Conservation (phyloP, 805 yeast genomes). For the Kazachstania taianensis region DNA sequence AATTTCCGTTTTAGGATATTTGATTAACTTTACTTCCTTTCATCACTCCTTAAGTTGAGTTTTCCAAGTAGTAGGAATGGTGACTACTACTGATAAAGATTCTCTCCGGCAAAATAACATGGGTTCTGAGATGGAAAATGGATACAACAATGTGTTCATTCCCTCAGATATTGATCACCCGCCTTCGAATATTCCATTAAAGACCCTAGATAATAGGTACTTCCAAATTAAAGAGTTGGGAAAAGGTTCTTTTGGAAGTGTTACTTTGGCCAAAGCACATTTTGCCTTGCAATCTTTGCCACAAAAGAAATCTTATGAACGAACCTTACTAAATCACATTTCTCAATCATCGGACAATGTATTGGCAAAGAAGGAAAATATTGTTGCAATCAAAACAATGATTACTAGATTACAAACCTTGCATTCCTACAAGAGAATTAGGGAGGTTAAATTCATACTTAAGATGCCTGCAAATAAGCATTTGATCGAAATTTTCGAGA, state of each 20-base stretch:
- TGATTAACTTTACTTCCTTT: no score
- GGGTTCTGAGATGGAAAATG: no score
- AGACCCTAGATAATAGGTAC: constrained; percentile 35
- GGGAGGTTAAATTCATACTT: constrained; percentile 58
- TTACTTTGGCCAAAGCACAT: constrained; percentile 47
- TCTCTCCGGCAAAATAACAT: no score
- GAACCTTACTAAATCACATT: constrained; percentile 38
- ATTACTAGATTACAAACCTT: constrained; percentile 42
- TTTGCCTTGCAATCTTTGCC: constrained; percentile 11
- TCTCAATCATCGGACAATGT: constrained; percentile 12
- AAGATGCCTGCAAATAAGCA: constrained; percentile 62
- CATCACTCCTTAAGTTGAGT: no score
- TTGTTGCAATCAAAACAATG: constrained; percentile 80
- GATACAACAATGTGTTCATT: not conserved
- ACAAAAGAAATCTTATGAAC: constrained; percentile 5
- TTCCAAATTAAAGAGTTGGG: constrained; percentile 48
- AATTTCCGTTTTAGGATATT: no score
- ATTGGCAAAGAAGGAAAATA: constrained; percentile 27
- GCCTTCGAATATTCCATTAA: constrained; percentile 36
- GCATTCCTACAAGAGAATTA: constrained; percentile 47
- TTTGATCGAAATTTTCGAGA: constrained; percentile 65
- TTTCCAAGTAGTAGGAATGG: no score
- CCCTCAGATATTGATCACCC: constrained; percentile 34
- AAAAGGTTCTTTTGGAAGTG: constrained; percentile 68
- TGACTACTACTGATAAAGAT: no score